Base-by-base conservation (phyloP, 805 yeast species). In the Starmerella scarabaei region DNA sequence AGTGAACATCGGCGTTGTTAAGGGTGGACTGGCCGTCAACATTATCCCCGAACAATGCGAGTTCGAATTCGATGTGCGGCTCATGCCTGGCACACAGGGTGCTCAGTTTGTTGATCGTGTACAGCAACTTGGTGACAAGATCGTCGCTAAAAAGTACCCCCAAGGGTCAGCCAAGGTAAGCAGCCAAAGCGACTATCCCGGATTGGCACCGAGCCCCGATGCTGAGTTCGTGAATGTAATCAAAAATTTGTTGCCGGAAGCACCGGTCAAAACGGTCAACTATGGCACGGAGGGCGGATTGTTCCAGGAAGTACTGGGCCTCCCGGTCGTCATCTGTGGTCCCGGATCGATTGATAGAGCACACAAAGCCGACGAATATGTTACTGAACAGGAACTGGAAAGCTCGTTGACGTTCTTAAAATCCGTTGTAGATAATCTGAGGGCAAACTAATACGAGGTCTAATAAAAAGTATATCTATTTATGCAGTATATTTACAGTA, bases 281-380 rank as follows among this genome's bases (percentile, higher is more conserved):
- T 46, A 37, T 33, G 50, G 50, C 7, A 46, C 50, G 6, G 50
- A 46, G 30, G 50, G 50, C 23, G 50, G 50, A 11, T 38, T 46
- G 7, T 41, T 46, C 42, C 45, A 44, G 33, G 38, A 46, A 18
- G 16, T 14, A 15, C 34, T 46, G 11, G 35, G 33, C 15, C 31
- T 46, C 15, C 50, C 50, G 5, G 48, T 43, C 3, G 45, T 42
- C 2, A 48, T 46, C 0, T 46, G 50, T 16, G 50, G 50, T 5
- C 50, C 50, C 2, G 50, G 50, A 3, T 43, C 48, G 9, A 46
- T 46, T 23, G 43, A 43, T 27, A 29, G 50, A 3, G 50, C 50
- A 3, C 50, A 46, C 38, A 46, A 46, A 30, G 50, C 50, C 1
- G 50, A 46, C 28, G 50, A 46, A 29, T 46, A 43, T 39, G 30